Base-by-base conservation (phyloP, 2,329 filamentous ascomycete genomes). In the Beauveria bassiana region DNA sequence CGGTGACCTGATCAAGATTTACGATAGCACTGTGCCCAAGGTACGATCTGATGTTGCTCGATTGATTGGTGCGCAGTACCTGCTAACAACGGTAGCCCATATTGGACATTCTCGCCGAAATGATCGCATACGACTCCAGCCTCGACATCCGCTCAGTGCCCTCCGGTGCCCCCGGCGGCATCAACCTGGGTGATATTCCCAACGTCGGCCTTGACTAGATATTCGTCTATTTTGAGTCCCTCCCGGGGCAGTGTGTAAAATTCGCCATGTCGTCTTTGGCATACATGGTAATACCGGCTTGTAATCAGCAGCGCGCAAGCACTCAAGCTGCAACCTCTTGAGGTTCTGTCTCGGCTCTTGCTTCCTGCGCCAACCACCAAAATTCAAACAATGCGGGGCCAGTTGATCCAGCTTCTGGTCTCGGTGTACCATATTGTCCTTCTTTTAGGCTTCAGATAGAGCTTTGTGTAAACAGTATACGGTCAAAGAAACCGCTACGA, bases 21-120 rank as follows among this genome's bases (percentile, higher is more conserved):
- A 99, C 78, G 95, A 99, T 77, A 96, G 96, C 85, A 98, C 95
- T 38, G 93, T 98, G 51, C 89, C 93, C 69, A 97, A 97, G 89
- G 93, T 91, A 52, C 22, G 46, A 20, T 38, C 14, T 24, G 22
- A n/a, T 43, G 34, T 18, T n/a, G 6, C 7, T 28, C 12, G 16
- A 47, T 55, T 38, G 10, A 43, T 51, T 16, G 47, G 12, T 18
- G 24, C 38, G 55, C 43, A 22, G 12, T 43, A 22, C 28, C 43
- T 14, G 51, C 68, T 72, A 63, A 73, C 34, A 18, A n/a, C 14
- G 20, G 42, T 66, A 95, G 89, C 87, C 93, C 65, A 90, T 98
- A 70, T 87, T 99, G 69, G 93, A 99, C 75, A 88, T 98, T 69
- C 86, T 99, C 65, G 95, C 95, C 67, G 91, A 97, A 79, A 97